A percentile compares a stretch with the other conserved stretches of the same genome.
phyloP scores from a whole-genome alignment of 768 basidiomycete species.

The Neoboletus brunneissimus region DNA sequence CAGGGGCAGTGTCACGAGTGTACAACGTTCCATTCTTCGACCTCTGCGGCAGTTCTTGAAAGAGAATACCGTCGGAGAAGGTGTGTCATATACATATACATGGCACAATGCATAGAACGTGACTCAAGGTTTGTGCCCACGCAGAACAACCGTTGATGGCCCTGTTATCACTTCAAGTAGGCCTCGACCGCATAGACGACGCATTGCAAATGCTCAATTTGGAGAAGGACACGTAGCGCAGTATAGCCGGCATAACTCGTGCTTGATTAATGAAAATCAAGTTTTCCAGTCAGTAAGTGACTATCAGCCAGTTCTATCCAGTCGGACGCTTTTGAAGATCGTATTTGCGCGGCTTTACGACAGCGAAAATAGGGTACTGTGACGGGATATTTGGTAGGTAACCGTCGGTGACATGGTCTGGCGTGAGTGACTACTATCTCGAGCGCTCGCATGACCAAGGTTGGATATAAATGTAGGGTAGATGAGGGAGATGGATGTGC shows the following conservation, averaged over 20 bases:
- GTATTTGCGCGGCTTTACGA: not conserved
- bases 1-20: slow-evolving; percentile 39
- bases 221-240: not conserved
- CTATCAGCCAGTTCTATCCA: not conserved
- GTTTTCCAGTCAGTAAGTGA: not conserved
- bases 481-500: not conserved
- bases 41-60: slow-evolving; percentile 42
- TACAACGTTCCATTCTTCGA: slow-evolving; percentile 44
- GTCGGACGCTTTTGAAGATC: slow-evolving; percentile 6
- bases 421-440: not conserved
- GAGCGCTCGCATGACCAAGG: not conserved
- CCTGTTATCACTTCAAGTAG: slow-evolving; percentile 42
- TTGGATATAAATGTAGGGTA: not conserved
- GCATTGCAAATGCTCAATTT: slow-evolving; percentile 30
- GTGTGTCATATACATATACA: slow-evolving; percentile 18
- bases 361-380: not conserved
- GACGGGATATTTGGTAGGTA: not conserved
- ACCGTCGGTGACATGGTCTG: no score
- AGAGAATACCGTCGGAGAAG: slow-evolving; percentile 33
- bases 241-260: not conserved
- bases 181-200: slow-evolving; percentile 48
- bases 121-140: slow-evolving; percentile 2
- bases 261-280: slow-evolving; percentile 14
- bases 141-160: slow-evolving; percentile 29
- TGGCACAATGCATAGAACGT: not conserved